Evolutionary conservation across 169 alveolate genomes (phyloP).

Genomic region (Plasmodium billcollinsi): DNA sequence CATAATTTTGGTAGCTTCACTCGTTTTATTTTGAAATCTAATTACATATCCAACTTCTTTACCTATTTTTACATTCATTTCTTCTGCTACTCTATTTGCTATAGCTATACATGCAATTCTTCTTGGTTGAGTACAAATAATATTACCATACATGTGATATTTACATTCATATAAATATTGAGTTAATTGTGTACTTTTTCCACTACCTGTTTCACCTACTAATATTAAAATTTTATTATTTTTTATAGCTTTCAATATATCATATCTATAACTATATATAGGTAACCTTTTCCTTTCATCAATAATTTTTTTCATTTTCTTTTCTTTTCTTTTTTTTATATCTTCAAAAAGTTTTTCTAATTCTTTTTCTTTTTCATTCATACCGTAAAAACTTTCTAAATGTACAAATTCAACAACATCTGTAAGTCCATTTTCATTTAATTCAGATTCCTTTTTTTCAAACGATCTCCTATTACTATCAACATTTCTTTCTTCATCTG

Average conservation of each 20-base stretch:
- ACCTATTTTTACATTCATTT: constrained; percentile 98
- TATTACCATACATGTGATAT: constrained; percentile 95
- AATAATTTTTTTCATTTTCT: constrained; percentile 78
- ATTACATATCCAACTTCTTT: constrained; percentile 95
- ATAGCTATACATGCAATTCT: constrained; percentile 99
- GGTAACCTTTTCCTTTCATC: constrained; percentile 92
- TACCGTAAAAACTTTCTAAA: constrained; percentile 78
- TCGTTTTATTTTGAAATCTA: constrained; percentile 99
- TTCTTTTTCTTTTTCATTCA: constrained; percentile 78
- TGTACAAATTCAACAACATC: constrained; percentile 82
- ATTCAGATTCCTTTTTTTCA: constrained; percentile 31
- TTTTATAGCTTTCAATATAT: constrained; percentile 92
- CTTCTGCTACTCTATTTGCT: constrained; percentile 99
- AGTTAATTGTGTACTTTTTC: constrained; percentile 99
- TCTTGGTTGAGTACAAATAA: constrained; percentile 99
- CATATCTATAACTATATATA: constrained; percentile 94
- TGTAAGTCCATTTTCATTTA: constrained; percentile 77
- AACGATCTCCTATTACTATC: neutral
- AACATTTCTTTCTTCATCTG: constrained; percentile 9
- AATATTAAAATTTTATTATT: constrained; percentile 94
- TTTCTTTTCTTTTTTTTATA: constrained; percentile 75
- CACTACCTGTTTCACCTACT: constrained; percentile 99
- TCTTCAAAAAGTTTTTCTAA: constrained; percentile 49
- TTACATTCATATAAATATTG: constrained; percentile 98
- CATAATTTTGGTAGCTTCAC: constrained; percentile 95